Conservation (phyloP, 208 protist genomes). For the Herpetomonas tarakana region DNA sequence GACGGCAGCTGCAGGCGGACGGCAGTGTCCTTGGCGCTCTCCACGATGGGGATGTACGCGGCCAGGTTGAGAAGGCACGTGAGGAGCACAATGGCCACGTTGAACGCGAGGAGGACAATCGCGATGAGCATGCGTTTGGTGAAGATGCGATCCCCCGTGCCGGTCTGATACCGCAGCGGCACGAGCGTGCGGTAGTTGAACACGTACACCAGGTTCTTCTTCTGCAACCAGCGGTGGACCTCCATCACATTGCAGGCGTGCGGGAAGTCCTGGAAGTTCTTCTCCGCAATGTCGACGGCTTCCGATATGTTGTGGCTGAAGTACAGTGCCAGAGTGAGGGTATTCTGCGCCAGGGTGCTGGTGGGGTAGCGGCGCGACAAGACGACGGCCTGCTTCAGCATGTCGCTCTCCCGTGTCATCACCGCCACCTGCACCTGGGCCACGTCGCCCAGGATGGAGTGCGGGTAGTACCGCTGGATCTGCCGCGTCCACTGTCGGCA, state of each 20-base stretch:
- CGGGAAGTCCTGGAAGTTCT: constrained; percentile 70
- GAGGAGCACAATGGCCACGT: constrained; percentile 34
- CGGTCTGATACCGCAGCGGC: constrained; percentile 52
- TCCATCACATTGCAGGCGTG: constrained; percentile 43
- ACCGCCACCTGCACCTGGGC: constrained; percentile 25
- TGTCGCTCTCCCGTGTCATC: constrained; percentile 32
- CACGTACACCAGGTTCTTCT: constrained; percentile 46
- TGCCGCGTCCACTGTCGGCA: constrained; percentile 39
- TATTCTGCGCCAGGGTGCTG: constrained; percentile 56
- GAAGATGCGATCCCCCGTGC: constrained; percentile 24
- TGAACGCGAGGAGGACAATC: constrained; percentile 38
- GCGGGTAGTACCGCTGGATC: constrained; percentile 54
- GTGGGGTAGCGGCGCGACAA: constrained; percentile 62
- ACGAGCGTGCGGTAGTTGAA: constrained; percentile 72
- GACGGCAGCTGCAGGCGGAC: constrained; percentile 60
- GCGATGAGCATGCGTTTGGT: constrained; percentile 53
- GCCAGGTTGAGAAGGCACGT: constrained; percentile 49
- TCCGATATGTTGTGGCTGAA: constrained; percentile 63
- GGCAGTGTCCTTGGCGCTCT: constrained; percentile 18
- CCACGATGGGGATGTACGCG: constrained; percentile 7
- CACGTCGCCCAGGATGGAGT: constrained; percentile 44
- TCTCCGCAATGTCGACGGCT: constrained; percentile 55
- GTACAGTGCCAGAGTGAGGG: constrained; percentile 63
- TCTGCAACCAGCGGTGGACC: constrained; percentile 34
- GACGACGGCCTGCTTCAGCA: constrained; percentile 43